phyloP scores from a whole-genome alignment of 257 asterid species.

The Nicotiana undulata region DNA sequence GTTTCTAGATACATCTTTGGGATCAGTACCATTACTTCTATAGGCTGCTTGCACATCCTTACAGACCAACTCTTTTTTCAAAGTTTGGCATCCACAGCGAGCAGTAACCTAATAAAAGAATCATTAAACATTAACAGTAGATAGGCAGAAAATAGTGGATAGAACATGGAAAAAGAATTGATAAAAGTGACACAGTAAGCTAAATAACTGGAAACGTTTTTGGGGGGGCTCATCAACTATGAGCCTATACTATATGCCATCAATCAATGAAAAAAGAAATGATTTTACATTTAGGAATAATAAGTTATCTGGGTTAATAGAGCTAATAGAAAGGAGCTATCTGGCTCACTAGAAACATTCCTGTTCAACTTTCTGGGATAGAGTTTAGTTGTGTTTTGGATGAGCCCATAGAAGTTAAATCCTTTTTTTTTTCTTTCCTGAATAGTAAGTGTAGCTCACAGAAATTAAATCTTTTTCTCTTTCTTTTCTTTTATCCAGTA shows the following conservation, averaged over 20 bases:
- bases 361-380: not conserved
- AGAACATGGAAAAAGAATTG: not conserved
- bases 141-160: not conserved
- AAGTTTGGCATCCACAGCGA: conserved; percentile 75
- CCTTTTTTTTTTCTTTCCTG: not conserved
- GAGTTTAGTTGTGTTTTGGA: not conserved
- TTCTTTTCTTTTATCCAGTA: not conserved
- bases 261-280: not conserved
- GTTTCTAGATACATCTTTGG: conserved; percentile 58
- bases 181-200: not conserved
- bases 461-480: not conserved
- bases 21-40: conserved; percentile 39
- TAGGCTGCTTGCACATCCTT: conserved; percentile 71
- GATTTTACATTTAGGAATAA: not conserved
- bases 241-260: not conserved
- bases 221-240: not conserved
- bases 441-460: not conserved
- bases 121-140: not conserved
- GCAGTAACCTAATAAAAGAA: conserved; percentile 46
- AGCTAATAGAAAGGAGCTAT: not conserved
- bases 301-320: not conserved
- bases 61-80: conserved; percentile 81
- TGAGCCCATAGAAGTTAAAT: not conserved
- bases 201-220: not conserved
- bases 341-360: not conserved